Evolutionary conservation across 768 basidiomycete species (phyloP).

Genomic region (Trametes meyenii): DNA sequence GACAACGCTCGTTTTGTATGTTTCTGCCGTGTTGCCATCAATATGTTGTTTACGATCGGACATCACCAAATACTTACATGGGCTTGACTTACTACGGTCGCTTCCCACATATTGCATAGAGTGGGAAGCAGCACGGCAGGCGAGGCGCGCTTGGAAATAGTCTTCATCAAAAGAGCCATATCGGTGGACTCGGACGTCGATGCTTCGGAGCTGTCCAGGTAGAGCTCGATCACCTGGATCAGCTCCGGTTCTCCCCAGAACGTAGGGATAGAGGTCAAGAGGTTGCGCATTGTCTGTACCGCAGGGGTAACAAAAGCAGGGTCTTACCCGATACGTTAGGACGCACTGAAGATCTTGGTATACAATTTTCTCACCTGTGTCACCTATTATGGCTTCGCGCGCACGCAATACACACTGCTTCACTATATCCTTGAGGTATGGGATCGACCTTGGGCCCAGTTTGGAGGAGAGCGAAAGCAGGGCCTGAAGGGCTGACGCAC

Average conservation of each 20-base stretch:
- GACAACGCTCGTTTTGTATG: slow-evolving; percentile 32
- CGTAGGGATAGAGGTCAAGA: slow-evolving; percentile 75
- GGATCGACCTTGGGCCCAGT: slow-evolving; percentile 87
- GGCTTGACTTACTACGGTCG: neutral
- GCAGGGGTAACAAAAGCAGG: slow-evolving; percentile 40
- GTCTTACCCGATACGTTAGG: slow-evolving; percentile 18
- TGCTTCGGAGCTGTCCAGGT: slow-evolving; percentile 46
- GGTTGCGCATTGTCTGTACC: slow-evolving; percentile 59
- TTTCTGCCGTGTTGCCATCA: slow-evolving; percentile 5
- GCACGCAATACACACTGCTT: slow-evolving; percentile 47
- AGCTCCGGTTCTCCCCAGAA: slow-evolving; percentile 77
- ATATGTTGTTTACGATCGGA: neutral
- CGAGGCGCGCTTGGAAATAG: slow-evolving; percentile 70
- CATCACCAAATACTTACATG: neutral
- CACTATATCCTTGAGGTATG: slow-evolving; percentile 75
- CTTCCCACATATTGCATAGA: slow-evolving; percentile 59
- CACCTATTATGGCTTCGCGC: neutral
- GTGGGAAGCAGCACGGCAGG: slow-evolving; percentile 69
- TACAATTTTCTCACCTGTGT: slow-evolving; percentile 25
- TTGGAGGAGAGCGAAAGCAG: slow-evolving; percentile 66
- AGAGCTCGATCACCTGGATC: slow-evolving; percentile 55
- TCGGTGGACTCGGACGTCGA: slow-evolving; percentile 35
- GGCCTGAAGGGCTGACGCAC: slow-evolving; percentile 51
- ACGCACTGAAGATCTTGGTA: slow-evolving; percentile 2
- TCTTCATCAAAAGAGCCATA: slow-evolving; percentile 56